Base-by-base conservation (phyloP, 345 rosid genomes). In the Lenwebbia sp. region DNA sequence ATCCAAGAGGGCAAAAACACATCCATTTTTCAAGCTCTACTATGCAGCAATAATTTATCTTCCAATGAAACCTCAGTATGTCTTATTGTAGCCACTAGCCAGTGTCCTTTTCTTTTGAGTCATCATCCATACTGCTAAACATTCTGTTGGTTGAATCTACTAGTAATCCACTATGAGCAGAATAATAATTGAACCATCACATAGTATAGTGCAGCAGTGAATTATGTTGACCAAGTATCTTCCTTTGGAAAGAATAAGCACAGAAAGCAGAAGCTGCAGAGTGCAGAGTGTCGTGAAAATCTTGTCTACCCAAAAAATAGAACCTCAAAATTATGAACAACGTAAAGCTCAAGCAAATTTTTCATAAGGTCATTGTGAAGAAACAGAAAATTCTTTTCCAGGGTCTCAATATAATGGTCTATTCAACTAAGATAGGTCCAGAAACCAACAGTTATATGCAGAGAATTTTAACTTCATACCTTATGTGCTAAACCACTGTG, bases 401-500 rank as follows among this genome's bases (percentile, higher is more conserved):
- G 23, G n/a, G n/a, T n/a, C 40, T 52, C 0, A 3, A 83, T 52
- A 28, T 50, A 23, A 33, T 37, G 47, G 25, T 70, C 21, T 37
- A 70, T 70, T 19, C 81, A 70, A 37, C 23, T 70, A 19, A 37
- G 47, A 70, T 70, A 50, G 47, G 47, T 70, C 47, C 81, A 70
- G 47, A 70, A 65, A 70, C 26, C 25, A 37, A 37, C 44, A 37
- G 47, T 70, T 70, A 6, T 19, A 4, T 4, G 47, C 0, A 1
- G 22, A 33, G 50, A 83, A 82, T 25, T 57, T 84, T 58, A 57
- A 44, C 17, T 28, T 33, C 53, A 49, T 70, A 97, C 99, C 98
- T 95, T 98, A 89, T 98, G 96, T 22, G 99, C 90, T 87, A 96
- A 92, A 89, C 99, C 99, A 51, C 99, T 95, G 88, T 96, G 99